Percentiles rank a stretch among this genome's conserved stretches.
These are phyloP conservation scores for Solanum raphanifolium DNA, from an alignment of 257 asterid species.

Conservation along the genomic window DNA sequence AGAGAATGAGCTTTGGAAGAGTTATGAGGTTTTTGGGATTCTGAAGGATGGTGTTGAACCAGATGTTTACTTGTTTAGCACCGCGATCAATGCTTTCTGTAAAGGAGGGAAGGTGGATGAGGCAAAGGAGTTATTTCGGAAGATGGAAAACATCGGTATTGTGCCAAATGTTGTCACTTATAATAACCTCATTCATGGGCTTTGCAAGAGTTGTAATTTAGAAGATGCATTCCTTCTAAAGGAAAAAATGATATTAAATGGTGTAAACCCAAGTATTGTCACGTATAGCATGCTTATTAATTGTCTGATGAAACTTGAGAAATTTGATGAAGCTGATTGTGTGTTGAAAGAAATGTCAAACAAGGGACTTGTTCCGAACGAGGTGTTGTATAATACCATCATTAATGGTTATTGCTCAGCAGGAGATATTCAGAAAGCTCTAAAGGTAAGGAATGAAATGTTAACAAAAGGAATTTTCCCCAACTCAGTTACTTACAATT, in stretches of 20 bases:
- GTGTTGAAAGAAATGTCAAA: conserved; percentile 55
- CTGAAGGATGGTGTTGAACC: conserved; percentile 30
- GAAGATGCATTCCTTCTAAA: conserved; percentile 54
- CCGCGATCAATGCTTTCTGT: conserved; percentile 60
- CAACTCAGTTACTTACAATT: conserved; percentile 50
- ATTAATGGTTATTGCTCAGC: conserved; percentile 62
- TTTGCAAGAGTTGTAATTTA: conserved; percentile 41
- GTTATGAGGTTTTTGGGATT: conserved; percentile 50
- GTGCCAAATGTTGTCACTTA: conserved; percentile 65
- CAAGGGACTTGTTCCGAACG: conserved; percentile 52
- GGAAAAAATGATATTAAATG: conserved; percentile 48
- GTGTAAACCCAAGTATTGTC: conserved; percentile 53
- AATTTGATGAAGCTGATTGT: conserved; percentile 45
- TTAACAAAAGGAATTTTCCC: conserved; percentile 31
- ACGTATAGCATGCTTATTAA: conserved; percentile 63
- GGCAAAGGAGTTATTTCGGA: conserved; percentile 42
- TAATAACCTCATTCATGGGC: conserved; percentile 67
- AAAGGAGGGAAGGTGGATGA: conserved; percentile 53
- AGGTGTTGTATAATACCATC: conserved; percentile 54
- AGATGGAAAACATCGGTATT: conserved; percentile 52
- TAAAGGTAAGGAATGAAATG: conserved; percentile 60
- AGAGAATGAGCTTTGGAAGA: conserved; percentile 42
- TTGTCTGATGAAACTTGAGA: conserved; percentile 52
- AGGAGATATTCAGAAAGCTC: conserved; percentile 45
- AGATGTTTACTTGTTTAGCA: conserved; percentile 68